Conservation (phyloP, 2,329 filamentous ascomycete species). For the Arachnomyces sp. region DNA sequence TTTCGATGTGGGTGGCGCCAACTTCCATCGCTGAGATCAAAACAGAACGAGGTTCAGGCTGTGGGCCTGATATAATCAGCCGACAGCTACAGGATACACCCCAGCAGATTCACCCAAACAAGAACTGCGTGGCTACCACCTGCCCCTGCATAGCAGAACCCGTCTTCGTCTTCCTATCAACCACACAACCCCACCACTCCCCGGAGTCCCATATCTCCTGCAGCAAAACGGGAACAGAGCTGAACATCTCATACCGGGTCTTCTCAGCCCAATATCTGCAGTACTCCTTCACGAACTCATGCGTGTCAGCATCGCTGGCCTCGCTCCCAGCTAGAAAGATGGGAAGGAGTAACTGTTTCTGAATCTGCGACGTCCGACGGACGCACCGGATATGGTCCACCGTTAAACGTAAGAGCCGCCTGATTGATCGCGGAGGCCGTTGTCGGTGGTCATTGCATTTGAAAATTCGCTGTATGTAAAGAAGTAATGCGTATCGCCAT, state of each 20-base stretch:
- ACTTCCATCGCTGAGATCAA: too few species aligned
- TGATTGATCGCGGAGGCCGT: constrained; percentile 10
- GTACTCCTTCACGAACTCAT: constrained; percentile 19
- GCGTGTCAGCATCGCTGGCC: constrained; percentile 11
- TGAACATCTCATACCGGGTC: constrained; percentile 26
- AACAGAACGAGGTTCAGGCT: too few species aligned
- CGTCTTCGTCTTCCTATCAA: constrained; percentile 14
- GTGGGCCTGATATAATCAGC: too few species aligned
- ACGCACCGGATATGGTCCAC: constrained; percentile 25
- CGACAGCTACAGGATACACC: too few species aligned
- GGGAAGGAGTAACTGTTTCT: constrained; percentile 31
- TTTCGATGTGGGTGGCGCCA: too few species aligned
- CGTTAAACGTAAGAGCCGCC: constrained; percentile 19
- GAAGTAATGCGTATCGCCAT: constrained; percentile 25
- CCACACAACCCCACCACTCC: constrained; percentile 15
- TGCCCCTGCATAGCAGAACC: neutral
- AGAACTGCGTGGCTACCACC: too few species aligned
- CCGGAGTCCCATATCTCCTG: constrained; percentile 15
- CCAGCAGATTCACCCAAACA: too few species aligned
- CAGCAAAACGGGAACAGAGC: constrained; percentile 12
- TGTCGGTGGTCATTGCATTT: constrained; percentile 8
- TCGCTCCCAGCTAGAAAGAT: constrained; percentile 29
- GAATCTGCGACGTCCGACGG: constrained; percentile 20
- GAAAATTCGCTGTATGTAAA: constrained; percentile 27
- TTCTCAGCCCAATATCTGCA: constrained; percentile 26